Evolutionary conservation across 805 yeast species (phyloP).

Genomic region (Teunomyces lycoperdinae): DNA sequence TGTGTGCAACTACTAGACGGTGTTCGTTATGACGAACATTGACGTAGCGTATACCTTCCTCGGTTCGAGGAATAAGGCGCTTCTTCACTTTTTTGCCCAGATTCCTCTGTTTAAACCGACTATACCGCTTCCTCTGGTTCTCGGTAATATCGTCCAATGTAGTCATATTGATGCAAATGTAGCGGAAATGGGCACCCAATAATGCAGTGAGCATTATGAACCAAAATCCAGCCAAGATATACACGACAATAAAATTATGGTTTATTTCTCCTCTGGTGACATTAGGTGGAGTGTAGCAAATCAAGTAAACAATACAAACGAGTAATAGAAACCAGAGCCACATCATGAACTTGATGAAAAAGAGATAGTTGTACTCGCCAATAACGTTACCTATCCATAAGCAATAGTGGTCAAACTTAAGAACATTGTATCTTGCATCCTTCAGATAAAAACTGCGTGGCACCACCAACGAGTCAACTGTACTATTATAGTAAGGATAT

Average conservation of each 20-base stretch:
- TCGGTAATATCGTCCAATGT: constrained; percentile 55
- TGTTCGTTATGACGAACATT: constrained; percentile 31
- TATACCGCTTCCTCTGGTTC: constrained; percentile 28
- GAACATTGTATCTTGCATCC: constrained; percentile 54
- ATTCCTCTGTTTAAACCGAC: constrained; percentile 18
- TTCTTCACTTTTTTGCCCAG: constrained; percentile 8
- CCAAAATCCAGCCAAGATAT: constrained; percentile 45
- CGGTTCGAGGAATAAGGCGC: constrained; percentile 20
- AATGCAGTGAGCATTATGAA: constrained; percentile 44
- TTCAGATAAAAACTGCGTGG: constrained; percentile 71
- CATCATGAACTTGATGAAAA: constrained; percentile 53
- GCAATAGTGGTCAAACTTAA: constrained; percentile 83
- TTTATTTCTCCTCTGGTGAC: constrained; percentile 28
- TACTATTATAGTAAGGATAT: constrained; percentile 70
- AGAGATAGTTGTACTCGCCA: constrained; percentile 62
- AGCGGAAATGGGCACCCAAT: constrained; percentile 40
- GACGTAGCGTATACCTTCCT: constrained; percentile 41
- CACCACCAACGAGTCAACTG: constrained; percentile 63
- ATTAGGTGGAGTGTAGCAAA: constrained; percentile 20
- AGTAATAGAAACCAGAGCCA: constrained; percentile 38
- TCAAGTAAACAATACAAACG: constrained; percentile 20
- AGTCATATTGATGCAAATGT: constrained; percentile 48
- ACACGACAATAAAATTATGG: constrained; percentile 49
- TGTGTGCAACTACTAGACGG: constrained; percentile 36
- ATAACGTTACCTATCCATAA: constrained; percentile 70